These are phyloP conservation scores for Iris macrosiphon DNA, from an alignment of 106 monocot species.

Conservation along the genomic window DNA sequence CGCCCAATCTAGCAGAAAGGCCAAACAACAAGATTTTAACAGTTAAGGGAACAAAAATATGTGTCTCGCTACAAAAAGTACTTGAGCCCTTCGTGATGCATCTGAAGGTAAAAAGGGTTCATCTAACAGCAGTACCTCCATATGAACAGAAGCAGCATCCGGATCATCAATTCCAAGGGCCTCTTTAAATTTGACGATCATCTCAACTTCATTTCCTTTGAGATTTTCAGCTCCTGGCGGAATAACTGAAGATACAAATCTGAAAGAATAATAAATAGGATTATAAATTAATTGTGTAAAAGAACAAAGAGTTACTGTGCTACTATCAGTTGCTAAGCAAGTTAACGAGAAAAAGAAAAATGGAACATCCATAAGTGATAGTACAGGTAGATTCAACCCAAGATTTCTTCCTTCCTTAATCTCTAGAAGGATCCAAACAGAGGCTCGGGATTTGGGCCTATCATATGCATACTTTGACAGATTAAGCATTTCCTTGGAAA, in stretches of 20 bases:
- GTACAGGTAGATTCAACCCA: neutral
- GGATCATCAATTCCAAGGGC: conserved; percentile 93
- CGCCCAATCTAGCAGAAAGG: conserved; percentile 62
- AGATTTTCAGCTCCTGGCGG: conserved; percentile 82
- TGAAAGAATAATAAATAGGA: conserved; percentile 13
- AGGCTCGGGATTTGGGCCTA: too few species aligned
- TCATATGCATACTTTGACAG: neutral
- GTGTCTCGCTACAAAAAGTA: too few species aligned
- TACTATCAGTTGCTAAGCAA: too few species aligned
- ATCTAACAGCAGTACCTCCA: conserved; percentile 50
- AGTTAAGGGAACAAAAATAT: too few species aligned
- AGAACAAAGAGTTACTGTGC: too few species aligned
- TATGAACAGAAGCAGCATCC: conserved; percentile 91
- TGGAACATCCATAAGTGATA: neutral
- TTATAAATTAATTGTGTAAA: neutral
- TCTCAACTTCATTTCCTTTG: conserved; percentile 82
- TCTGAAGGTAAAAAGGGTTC: neutral
- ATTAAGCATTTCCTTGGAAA: neutral
- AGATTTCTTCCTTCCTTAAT: neutral
- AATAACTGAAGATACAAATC: conserved; percentile 72
- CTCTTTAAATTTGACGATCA: conserved; percentile 80
- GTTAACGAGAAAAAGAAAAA: too few species aligned
- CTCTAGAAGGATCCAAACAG: neutral
- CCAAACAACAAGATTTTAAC: neutral
- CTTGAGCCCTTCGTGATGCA: too few species aligned